Evolutionary conservation across 139 green algal genomes (phyloP).

Genomic region (Desmodesmus armatus): DNA sequence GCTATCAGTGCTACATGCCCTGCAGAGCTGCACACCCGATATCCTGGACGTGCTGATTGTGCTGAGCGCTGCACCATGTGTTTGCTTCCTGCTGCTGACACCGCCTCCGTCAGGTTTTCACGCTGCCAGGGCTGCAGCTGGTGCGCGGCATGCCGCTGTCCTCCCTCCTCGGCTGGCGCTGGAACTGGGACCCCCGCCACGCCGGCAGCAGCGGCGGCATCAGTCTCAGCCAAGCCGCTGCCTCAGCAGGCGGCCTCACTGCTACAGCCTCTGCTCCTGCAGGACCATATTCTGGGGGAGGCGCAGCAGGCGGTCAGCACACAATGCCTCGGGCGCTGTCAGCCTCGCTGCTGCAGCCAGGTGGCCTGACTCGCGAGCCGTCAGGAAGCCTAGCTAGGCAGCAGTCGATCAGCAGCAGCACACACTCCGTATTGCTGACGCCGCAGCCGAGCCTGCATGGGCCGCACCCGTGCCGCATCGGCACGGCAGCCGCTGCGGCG

Average conservation of each 20-base stretch:
- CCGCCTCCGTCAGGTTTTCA: slow-evolving; percentile 58
- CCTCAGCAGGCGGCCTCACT: not conserved
- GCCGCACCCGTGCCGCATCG: too few species aligned
- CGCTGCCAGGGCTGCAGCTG: slow-evolving; percentile 55
- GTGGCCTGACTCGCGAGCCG: too few species aligned
- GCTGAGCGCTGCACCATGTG: not conserved
- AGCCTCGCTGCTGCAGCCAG: too few species aligned
- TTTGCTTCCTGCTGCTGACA: not conserved
- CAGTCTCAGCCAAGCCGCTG: not conserved
- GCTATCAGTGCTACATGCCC: too few species aligned
- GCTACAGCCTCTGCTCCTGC: not conserved
- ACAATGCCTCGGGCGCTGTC: too few species aligned
- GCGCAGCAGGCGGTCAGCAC: not conserved
- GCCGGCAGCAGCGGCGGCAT: not conserved
- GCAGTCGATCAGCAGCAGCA: not conserved
- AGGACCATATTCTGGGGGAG: not conserved
- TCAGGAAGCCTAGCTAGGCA: not conserved
- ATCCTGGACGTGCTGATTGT: too few species aligned
- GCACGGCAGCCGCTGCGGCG: slow-evolving; percentile 6
- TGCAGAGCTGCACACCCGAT: too few species aligned
- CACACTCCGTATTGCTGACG: slow-evolving; percentile 5
- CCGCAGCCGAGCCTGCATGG: slow-evolving; percentile 34
- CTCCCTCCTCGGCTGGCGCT: slow-evolving; percentile 20
- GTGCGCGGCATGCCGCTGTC: slow-evolving; percentile 44
- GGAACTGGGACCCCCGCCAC: slow-evolving; percentile 45